A percentile compares a stretch with the other conserved stretches of the same genome.
Evolutionary conservation across 1,284 basidiomycete species (phyloP).

Genomic region (Peniophora sp.): DNA sequence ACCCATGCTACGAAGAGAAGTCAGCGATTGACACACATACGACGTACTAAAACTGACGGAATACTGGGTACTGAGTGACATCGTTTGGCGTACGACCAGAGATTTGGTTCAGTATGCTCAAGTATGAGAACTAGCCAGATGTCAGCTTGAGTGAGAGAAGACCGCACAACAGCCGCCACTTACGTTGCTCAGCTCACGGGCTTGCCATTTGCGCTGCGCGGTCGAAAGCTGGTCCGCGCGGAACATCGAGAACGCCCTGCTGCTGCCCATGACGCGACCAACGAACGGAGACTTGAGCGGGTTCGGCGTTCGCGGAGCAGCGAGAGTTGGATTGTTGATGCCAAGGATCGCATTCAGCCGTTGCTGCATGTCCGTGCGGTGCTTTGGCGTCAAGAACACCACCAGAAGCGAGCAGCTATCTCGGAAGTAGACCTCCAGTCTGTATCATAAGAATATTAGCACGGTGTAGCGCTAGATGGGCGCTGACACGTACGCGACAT

Average conservation of each 20-base stretch:
- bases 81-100: conserved; percentile 90
- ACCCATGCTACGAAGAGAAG: conserved; percentile 62
- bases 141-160: conserved; percentile 3
- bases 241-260: conserved; percentile 26
- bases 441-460: too few species aligned
- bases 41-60: conserved; percentile 49
- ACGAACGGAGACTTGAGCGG: conserved; percentile 47
- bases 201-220: conserved; percentile 77
- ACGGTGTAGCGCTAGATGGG: too few species aligned
- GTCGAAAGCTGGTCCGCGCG: conserved; percentile 54
- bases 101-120: conserved; percentile 82
- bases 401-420: conserved; percentile 79
- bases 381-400: conserved; percentile 67
- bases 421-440: conserved; percentile 85
- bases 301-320: conserved; percentile 34
- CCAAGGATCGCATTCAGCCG: conserved; percentile 39
- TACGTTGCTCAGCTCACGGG: conserved; percentile 85
- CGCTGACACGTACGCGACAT: conserved; percentile 68
- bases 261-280: conserved; percentile 29
- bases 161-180: conserved; percentile 14
- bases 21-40: conserved; percentile 1
- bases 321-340: conserved; percentile 28
- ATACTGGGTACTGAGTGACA: conserved; percentile 93
- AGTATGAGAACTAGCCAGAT: conserved; percentile 66
- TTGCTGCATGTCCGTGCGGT: conserved; percentile 57